A percentile compares a stretch with the other conserved stretches of the same genome.
These are phyloP conservation scores for Schwanniomyces yamadae DNA, from an alignment of 805 yeast species.

Conservation along the genomic window DNA sequence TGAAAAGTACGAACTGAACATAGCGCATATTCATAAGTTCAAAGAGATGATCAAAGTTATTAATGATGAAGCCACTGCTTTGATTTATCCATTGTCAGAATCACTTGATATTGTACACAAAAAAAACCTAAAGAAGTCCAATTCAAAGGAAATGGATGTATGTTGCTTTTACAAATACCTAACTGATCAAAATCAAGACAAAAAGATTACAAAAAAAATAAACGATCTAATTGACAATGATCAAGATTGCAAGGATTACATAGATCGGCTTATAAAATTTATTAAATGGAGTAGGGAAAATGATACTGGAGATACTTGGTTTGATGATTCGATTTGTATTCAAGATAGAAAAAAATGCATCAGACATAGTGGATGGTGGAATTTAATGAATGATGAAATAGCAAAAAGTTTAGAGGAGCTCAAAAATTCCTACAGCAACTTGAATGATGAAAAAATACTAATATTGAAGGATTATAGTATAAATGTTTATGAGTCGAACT, in stretches of 20 bases:
- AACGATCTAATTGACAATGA: not conserved
- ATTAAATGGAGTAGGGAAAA: slow-evolving; percentile 13
- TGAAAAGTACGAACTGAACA: slow-evolving; percentile 14
- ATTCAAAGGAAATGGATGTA: slow-evolving; percentile 43
- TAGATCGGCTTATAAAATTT: slow-evolving; percentile 14
- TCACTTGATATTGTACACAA: slow-evolving; percentile 14
- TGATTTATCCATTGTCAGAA: slow-evolving; percentile 9
- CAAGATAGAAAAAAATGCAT: slow-evolving; percentile 55
- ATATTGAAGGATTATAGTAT: slow-evolving; percentile 39
- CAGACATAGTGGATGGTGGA: slow-evolving; percentile 54
- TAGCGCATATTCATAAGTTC: slow-evolving; percentile 23
- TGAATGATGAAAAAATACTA: slow-evolving; percentile 25
- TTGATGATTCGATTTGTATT: slow-evolving; percentile 38
- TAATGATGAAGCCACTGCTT: slow-evolving; percentile 32
- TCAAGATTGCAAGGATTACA: slow-evolving; percentile 12
- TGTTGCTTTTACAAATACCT: slow-evolving; percentile 51
- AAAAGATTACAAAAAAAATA: slow-evolving; percentile 5
- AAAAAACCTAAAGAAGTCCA: slow-evolving; percentile 17
- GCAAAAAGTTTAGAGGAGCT: slow-evolving; percentile 32
- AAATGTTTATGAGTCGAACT: slow-evolving; percentile 18
- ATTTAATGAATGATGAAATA: slow-evolving; percentile 33
- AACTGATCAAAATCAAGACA: slow-evolving; percentile 1
- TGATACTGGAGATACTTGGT: slow-evolving; percentile 11
- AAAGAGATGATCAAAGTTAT: slow-evolving; percentile 37
- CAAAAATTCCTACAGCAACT: slow-evolving; percentile 27